Base-by-base conservation (phyloP, 306 rosid genomes). In the Dryas octopetala region DNA sequence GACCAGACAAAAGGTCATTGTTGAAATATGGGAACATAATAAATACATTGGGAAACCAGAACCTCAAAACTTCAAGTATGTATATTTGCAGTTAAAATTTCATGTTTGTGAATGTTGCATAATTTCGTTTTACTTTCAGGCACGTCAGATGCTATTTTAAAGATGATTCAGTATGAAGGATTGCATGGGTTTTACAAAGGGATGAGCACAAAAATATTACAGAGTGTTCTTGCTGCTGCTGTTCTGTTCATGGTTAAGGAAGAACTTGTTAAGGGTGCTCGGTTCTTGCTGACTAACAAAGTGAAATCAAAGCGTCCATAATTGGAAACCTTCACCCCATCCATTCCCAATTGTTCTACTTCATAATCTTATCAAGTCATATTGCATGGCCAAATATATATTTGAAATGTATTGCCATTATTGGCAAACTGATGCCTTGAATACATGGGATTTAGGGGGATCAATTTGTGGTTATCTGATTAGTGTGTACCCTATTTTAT, bases 201-300 rank as follows among this genome's bases (percentile, higher is more conserved):
- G 40, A 95, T 95, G 96, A 81, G 93, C 76, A 92, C 97, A 48
- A 95, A 92, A 88, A 87, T 95, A 61, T 93, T 81, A 52, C 97
- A 91, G 61, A 92, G 99, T 71, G 99, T 95, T 51, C 89, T 95
- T 48, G 99, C 97, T n/a, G 99, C 97, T 52, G 96, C 99, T 45
- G 93, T 95, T 79, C 84, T 95, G 64, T 95, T 95, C 84, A 92
- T 88, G 97, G 82, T 92, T 61, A 95, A 91, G 89, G 99, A 95
- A 88, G 97, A 95, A 86, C 92, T 91, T 40, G 96, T 90, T 70
- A 82, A 28, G 67, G 88, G 88, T 46, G 76, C 76, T 46, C 96
- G 92, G 50, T 79, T 81, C 82, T 81, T 95, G 82, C 92, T 92
- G 47, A 28, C 74, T n/a, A 83, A 76, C 19, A 67, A 71, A 53